Evolutionary conservation across 139 green algal genomes (phyloP), one percentile per base, ranked within the genome.

Genomic region (Astrephomene gubernaculifera): DNA sequence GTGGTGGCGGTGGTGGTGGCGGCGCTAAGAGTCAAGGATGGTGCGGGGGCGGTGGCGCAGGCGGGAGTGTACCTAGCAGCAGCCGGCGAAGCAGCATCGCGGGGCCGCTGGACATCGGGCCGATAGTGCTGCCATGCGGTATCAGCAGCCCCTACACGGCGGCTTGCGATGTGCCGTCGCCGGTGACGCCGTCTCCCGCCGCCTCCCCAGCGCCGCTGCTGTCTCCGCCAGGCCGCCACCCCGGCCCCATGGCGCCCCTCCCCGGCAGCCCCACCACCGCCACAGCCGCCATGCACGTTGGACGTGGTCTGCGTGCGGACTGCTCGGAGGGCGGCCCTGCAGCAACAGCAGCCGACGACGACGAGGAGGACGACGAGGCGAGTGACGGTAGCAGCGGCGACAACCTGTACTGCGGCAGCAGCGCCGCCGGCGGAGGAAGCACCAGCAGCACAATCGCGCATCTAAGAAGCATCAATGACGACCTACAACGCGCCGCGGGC

Each of bases 401-500:
- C n/a, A n/a, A n/a, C n/a, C n/a, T n/a, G 57, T 9, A n/a, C 65
- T 12, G 38, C 39, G 24, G 21, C 14, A 39, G 25, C 65, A 31
- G 36, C 65, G 36, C 6, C 36, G 36, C 3, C 35, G 6, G 36
- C 36, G 36, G 36, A 36, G 36, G 53, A 52, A 27, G 53, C 73
- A 39, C 22, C 49, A 69, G 49, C 54, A 35, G 49, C 21, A 22
- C 72, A 49, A 49, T 29, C 12, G 43, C 31, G 49, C 44, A 21
- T 14, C n/a, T 82, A 39, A 38, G 0, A 2, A 57, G 39, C 8
- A 67, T 57, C 24, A 82, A 54, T 39, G 63, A 57, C 2, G 75
- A 82, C 60, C 41, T 82, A 4, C 75, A 82, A 39, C 54, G 57
- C 27, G 75, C 75, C 14, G 38, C 75, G 14, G 75, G 39, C 2